Base-by-base conservation (phyloP, 2,329 filamentous ascomycete species). In the Trichoderma koningii region DNA sequence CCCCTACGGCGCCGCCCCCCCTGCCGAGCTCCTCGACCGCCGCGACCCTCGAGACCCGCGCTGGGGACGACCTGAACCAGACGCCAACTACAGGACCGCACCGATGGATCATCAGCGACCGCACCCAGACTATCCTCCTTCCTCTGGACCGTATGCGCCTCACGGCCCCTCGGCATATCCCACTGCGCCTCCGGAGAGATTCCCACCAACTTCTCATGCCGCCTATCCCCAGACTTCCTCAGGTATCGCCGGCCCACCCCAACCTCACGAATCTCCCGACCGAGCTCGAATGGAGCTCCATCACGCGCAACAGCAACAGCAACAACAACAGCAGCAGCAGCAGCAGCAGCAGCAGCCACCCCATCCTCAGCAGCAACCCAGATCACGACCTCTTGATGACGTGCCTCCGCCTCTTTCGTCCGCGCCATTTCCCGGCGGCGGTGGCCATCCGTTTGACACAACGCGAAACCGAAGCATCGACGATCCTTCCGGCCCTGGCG, bases 401-500 rank as follows among this genome's bases (percentile, higher is more conserved):
- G 78, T 76, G 3, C 79, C 80, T 0, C 82, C 80, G 14, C 81
- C 82, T 3, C 81, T 81, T 21, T 55, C 61, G 0, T 81, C 82
- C 3, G 79, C 83, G 41, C 80, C 81, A 0, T 86, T 85, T 67
- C 81, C 38, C 12, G 48, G 26, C n/a, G 75, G 77, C 15, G 74
- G 75, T 19, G 51, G 77, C 1, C 76, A 76, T 5, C 73, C 78
- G 38, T 82, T 50, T 73, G 82, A 66, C 71, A 78, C 65, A 73
- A 76, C 70, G 72, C 81, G 69, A 70, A 75, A 73, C 26, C 70
- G 74, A 5, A 73, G 69, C 34, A 73, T 75, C 68, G 86, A 84
- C 59, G 85, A 83, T 63, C 83, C 86, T 56, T 82, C 85, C 38
- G 81, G 86, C 47, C 82, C 86, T 60, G 78, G 77, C 62, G 67